Base-by-base conservation (phyloP, 2,329 filamentous ascomycete genomes). In the Aurifilum marmelostoma region DNA sequence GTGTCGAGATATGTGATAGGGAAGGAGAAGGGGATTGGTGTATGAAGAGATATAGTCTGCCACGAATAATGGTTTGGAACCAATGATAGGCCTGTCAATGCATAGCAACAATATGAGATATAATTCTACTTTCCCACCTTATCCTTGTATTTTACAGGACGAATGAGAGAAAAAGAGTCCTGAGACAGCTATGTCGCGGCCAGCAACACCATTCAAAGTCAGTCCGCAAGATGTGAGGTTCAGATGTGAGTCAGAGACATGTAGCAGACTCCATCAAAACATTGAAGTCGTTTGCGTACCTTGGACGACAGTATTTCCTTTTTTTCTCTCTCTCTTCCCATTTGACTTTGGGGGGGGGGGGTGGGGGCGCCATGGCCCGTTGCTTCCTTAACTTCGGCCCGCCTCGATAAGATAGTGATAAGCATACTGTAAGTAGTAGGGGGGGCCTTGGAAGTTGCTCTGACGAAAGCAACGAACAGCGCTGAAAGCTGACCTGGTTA, bases 371-470 rank as follows among this genome's bases (percentile, higher is more conserved):
- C 8, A 34, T 34, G 34, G n/a, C n/a, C n/a, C n/a, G n/a, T n/a
- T n/a, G n/a, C n/a, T n/a, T n/a, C n/a, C 12, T 11, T 18, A 4
- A 54, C n/a, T 54, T 54, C 24, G 4, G 52, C 24, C 43, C 52
- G 52, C 27, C 52, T 56, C 27, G 52, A 56, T 56, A 56, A 56
- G 52, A 56, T 56, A 56, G 27, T 47, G 43, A 47, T 47, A 47
- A 47, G 43, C 43, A 47, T 21, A 47, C 18, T 47, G 43, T 5
- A n/a, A n/a, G n/a, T n/a, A 43, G 18, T 47, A 47, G 43, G 43
- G 43, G 43, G 43, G 43, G 43, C n/a, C 9, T 9, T 14, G 9
- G n/a, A 24, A 24, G n/a, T n/a, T 24, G 50, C 11, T 52, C 50
- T 52, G 50, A 52, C 50, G 50, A 52, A 24, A 27, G 24, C 50